These are phyloP conservation scores for Sisymbrium irio DNA, from an alignment of 345 rosid genomes.

Conservation along the genomic window DNA sequence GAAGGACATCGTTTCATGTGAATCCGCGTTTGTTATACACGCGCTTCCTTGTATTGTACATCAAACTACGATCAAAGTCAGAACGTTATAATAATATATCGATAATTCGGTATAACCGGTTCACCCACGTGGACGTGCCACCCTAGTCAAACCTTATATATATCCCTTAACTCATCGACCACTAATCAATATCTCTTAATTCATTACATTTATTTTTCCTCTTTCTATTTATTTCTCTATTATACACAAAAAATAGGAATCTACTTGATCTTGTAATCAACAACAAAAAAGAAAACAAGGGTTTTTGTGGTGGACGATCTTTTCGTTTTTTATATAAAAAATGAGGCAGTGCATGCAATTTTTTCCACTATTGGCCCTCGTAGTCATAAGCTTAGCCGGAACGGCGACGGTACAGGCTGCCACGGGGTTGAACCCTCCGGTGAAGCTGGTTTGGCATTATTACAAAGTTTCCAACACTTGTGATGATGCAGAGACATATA, in stretches of 20 bases:
- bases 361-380: slow-evolving; percentile 29
- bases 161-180: background rate
- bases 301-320: slow-evolving; percentile 33
- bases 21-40: slow-evolving; percentile 33
- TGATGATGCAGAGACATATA: slow-evolving; percentile 46
- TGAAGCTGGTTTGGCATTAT: slow-evolving; percentile 57
- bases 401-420: slow-evolving; percentile 41
- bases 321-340: background rate
- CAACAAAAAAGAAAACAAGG: background rate
- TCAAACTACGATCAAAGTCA: slow-evolving; percentile 32
- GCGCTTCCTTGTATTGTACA: slow-evolving; percentile 28
- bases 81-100: background rate
- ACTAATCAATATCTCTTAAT: slow-evolving; percentile 15
- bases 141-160: slow-evolving; percentile 26
- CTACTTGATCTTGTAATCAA: background rate
- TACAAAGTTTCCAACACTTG: slow-evolving; percentile 48
- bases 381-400: slow-evolving; percentile 23
- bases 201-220: slow-evolving; percentile 17
- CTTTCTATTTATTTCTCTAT: background rate
- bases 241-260: background rate
- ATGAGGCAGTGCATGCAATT: slow-evolving; percentile 9
- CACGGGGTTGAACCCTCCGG: slow-evolving; percentile 36
- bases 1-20: slow-evolving; percentile 28
- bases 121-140: slow-evolving; percentile 23
- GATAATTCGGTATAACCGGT: background rate